phyloP scores from a whole-genome alignment of 2,329 filamentous ascomycete species.

The Sporothrix protearum region DNA sequence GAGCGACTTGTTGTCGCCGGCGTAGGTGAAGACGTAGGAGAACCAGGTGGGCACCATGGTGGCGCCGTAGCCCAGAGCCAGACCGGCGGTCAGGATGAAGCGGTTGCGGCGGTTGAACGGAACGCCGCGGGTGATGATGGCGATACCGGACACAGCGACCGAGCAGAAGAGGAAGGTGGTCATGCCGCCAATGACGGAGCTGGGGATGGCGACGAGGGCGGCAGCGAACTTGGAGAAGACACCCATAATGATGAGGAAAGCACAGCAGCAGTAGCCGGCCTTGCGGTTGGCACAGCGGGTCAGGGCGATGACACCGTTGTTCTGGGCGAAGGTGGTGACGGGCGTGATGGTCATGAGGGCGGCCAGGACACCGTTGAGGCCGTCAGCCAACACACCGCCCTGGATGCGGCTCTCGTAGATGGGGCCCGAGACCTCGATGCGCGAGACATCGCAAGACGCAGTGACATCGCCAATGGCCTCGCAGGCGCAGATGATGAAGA shows the following conservation, averaged over 20 bases:
- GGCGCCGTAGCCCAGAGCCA: constrained; percentile 70
- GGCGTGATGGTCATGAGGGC: constrained; percentile 76
- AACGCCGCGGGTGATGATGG: constrained; percentile 66
- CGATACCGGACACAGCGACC: constrained; percentile 72
- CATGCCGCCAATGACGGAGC: constrained; percentile 64
- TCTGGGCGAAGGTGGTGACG: constrained; percentile 77
- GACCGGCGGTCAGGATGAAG: constrained; percentile 73
- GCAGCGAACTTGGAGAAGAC: constrained; percentile 81
- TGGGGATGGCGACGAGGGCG: constrained; percentile 70
- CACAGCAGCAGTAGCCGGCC: constrained; percentile 72
- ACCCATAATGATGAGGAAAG: constrained; percentile 76
- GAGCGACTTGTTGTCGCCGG: constrained; percentile 62
- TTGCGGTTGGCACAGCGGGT: constrained; percentile 78
- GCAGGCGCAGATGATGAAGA: constrained; percentile 70
- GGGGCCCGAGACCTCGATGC: constrained; percentile 67
- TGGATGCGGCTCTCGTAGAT: constrained; percentile 74
- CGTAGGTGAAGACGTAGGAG: constrained; percentile 67
- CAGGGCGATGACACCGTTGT: constrained; percentile 79
- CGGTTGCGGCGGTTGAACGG: constrained; percentile 75
- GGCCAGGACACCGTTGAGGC: constrained; percentile 69
- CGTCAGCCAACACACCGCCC: constrained; percentile 74
- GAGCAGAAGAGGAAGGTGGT: constrained; percentile 77
- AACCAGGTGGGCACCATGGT: constrained; percentile 67
- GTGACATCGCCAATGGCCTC: constrained; percentile 79
- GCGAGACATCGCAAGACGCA: constrained; percentile 75